A percentile compares a stretch with the other conserved stretches of the same genome.
phyloP scores from a whole-genome alignment of 371 early-diverging fungal genomes.

The Dichotomocladium elegans region DNA sequence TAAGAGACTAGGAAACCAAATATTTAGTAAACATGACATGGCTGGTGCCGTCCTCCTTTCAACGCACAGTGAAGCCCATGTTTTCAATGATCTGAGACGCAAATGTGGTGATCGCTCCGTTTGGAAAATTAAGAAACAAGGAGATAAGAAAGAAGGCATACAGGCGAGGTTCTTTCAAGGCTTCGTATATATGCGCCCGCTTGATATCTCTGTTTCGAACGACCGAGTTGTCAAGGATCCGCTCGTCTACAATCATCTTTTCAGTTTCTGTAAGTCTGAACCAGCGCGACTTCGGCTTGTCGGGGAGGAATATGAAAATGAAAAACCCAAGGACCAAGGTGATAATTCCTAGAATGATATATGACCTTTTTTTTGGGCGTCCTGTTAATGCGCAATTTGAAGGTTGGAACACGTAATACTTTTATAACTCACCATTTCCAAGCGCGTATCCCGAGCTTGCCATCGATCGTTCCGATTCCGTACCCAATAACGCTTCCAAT shows the following conservation, averaged over 20 bases:
- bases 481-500: constrained; percentile 25
- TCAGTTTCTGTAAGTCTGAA: constrained; percentile 30
- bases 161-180: constrained; percentile 28
- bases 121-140: constrained; percentile 22
- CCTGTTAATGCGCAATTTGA: not conserved
- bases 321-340: constrained; percentile 26
- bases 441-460: constrained; percentile 7
- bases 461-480: constrained; percentile 24
- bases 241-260: constrained; percentile 29
- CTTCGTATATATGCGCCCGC: constrained; percentile 28
- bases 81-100: constrained; percentile 22
- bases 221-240: constrained; percentile 29
- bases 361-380: not conserved
- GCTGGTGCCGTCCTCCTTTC: not conserved
- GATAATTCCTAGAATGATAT: constrained; percentile 13
- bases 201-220: constrained; percentile 23
- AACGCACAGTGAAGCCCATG: constrained; percentile 30
- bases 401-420: not conserved
- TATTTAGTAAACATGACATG: not conserved
- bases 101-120: constrained; percentile 29
- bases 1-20: not conserved
- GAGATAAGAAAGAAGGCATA: constrained; percentile 21
- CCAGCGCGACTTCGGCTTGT: constrained; percentile 28
- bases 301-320: constrained; percentile 35
- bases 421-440: constrained; percentile 27